These are phyloP conservation scores for Colletotrichum phormii DNA, from an alignment of 2,329 filamentous ascomycete species.

Conservation along the genomic window DNA sequence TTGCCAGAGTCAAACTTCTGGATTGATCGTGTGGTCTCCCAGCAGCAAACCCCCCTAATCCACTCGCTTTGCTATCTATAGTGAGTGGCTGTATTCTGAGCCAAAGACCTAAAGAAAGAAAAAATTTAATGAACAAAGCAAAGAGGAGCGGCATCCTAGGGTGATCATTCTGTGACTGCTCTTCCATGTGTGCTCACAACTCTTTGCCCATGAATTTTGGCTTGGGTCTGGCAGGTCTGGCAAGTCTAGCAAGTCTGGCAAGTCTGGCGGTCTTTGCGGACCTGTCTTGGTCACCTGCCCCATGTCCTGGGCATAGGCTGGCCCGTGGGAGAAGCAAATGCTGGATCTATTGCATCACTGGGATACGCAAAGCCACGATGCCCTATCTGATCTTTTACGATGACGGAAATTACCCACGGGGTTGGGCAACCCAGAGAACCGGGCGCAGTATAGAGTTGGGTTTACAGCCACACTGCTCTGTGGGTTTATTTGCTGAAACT, in stretches of 20 bases:
- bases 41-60: background rate
- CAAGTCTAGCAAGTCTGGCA: too few relatives aligned
- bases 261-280: background rate
- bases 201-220: constrained; percentile 21
- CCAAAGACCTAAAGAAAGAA: constrained; percentile 26
- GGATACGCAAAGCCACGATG: too few relatives aligned
- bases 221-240: too few relatives aligned
- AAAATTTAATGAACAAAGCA: constrained; percentile 33
- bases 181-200: constrained; percentile 23
- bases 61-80: constrained; percentile 27
- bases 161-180: constrained; percentile 36
- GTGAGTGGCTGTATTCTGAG: constrained; percentile 37
- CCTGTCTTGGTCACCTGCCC: background rate
- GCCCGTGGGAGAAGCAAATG: background rate
- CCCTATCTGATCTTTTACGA: too few relatives aligned
- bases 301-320: background rate
- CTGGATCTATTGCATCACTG: too few relatives aligned
- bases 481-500: constrained; percentile 1
- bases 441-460: constrained; percentile 11
- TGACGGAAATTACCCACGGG: too few relatives aligned
- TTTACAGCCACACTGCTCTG: background rate
- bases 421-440: background rate
- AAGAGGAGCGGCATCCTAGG: constrained; percentile 26
- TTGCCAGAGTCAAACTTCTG: constrained; percentile 2
- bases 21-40: constrained; percentile 25